Evolutionary conservation across 768 basidiomycete genomes (phyloP).

Genomic region (Psilocybe azurescens): DNA sequence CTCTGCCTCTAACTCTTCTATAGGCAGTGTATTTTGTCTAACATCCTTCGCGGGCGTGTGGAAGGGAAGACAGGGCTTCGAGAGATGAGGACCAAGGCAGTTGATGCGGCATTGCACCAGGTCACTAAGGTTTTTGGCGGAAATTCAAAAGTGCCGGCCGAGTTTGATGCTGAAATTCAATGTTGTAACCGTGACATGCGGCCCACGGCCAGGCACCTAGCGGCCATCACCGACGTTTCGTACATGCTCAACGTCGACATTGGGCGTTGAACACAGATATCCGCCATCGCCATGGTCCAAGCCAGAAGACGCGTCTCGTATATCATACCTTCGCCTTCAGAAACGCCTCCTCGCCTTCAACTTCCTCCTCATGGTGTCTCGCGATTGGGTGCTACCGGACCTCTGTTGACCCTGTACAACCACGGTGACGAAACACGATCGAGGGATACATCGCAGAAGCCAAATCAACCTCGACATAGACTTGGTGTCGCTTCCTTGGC

Average conservation of each 20-base stretch:
- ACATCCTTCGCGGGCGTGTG: too few species aligned
- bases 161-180: too few species aligned
- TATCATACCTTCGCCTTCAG: slow-evolving; percentile 77
- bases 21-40: too few species aligned
- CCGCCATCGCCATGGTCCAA: slow-evolving; percentile 36
- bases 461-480: slow-evolving; percentile 77
- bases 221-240: background rate
- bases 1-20: too few species aligned
- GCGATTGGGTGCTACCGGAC: slow-evolving; percentile 71
- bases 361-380: slow-evolving; percentile 71
- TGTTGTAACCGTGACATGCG: too few species aligned
- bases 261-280: background rate
- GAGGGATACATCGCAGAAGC: slow-evolving; percentile 25
- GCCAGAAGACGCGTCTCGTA: slow-evolving; percentile 81
- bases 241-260: background rate
- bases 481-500: slow-evolving; percentile 89
- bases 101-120: too few species aligned
- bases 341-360: slow-evolving; percentile 65
- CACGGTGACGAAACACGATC: slow-evolving; percentile 19
- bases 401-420: slow-evolving; percentile 58
- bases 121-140: too few species aligned
- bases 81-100: too few species aligned
- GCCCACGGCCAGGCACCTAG: background rate
- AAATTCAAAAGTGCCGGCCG: too few species aligned
- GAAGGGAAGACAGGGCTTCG: too few species aligned